phyloP scores from a whole-genome alignment of 805 yeast species.

The Barnettozyma siamensis region DNA sequence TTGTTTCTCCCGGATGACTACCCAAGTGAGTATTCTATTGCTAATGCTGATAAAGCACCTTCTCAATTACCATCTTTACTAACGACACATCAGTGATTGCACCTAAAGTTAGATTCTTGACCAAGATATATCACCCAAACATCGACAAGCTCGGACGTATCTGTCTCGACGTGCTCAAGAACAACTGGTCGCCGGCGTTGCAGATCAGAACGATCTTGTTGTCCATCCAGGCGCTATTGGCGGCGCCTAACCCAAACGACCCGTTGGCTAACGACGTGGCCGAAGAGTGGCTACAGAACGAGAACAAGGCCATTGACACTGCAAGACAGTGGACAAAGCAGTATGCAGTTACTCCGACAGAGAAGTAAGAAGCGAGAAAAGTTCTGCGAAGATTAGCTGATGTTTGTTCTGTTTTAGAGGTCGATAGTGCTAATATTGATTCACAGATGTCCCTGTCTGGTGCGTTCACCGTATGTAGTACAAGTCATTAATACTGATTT shows the following conservation, averaged over 20 bases:
- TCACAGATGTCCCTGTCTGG: too few relatives aligned
- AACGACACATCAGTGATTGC: conserved; percentile 59
- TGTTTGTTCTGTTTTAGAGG: too few relatives aligned
- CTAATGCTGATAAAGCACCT: too few relatives aligned
- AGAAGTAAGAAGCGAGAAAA: too few relatives aligned
- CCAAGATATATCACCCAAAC: conserved; percentile 94
- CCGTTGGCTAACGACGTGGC: conserved; percentile 98
- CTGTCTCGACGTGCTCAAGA: conserved; percentile 89
- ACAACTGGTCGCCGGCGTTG: conserved; percentile 96
- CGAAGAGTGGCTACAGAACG: conserved; percentile 89
- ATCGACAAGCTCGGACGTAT: conserved; percentile 93
- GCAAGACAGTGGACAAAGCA: conserved; percentile 48
- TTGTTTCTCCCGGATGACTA: conserved; percentile 92
- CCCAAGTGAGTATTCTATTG: conserved; percentile 66
- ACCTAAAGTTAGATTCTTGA: conserved; percentile 89
- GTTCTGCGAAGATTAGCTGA: too few relatives aligned
- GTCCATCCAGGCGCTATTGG: conserved; percentile 88
- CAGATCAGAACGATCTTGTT: conserved; percentile 90
- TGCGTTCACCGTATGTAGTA: too few relatives aligned
- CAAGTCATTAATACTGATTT: too few relatives aligned
- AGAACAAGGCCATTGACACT: conserved; percentile 68
- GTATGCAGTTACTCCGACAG: neutral
- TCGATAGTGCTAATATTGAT: too few relatives aligned
- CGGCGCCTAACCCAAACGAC: conserved; percentile 97
- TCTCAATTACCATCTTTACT: neutral